Evolutionary conservation across 441 rosid genomes (phyloP), one percentile per base, ranked within the genome.

Genomic region (Adansonia grandidieri): DNA sequence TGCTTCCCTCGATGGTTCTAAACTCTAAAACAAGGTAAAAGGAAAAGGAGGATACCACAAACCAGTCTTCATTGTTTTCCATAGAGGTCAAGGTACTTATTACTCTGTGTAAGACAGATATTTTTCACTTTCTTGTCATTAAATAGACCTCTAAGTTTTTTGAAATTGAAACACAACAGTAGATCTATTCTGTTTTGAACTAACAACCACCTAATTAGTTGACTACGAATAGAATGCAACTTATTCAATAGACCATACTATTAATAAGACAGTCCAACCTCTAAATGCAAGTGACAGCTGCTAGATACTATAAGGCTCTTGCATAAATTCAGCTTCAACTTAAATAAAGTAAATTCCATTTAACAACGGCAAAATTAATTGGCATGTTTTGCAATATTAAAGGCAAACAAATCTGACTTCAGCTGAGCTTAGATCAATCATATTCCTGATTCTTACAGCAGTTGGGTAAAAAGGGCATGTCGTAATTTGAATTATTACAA

Each of bases 121-220:
- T 56, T 17, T 67, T 67, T 67, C 53, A 44, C 48, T 67, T 67
- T 17, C 71, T 44, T 17, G 53, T 67, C 28, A 19, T 42, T 67
- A 44, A 37, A 37, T 17, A 67, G 37, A 68, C 5, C 6, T 48
- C 37, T 69, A 6, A 6, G 40, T 20, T 20, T 45, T 56, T 47
- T 66, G 15, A 17, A 42, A 44, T 66, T 11, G 73, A 68, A n/a
- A 56, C 9, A 32, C 10, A 22, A 6, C 11, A 20, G 40, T 24
- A 47, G 9, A 32, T 37, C 20, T 63, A 20, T 69, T 48, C 51
- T 6, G 53, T 69, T 48, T 56, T 3, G 37, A 69, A 69, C 57
- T 20, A 22, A 6, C 71, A 68, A 68, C 56, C 73, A 20, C 45
- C 8, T 40, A n/a, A 65, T 40, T 65, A n/a, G 48, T 22, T 40